Evolutionary conservation across 495 filamentous ascomycete genomes (phyloP), one percentile per base, ranked within the genome.

Genomic region (Lasiosphaeria miniovina): DNA sequence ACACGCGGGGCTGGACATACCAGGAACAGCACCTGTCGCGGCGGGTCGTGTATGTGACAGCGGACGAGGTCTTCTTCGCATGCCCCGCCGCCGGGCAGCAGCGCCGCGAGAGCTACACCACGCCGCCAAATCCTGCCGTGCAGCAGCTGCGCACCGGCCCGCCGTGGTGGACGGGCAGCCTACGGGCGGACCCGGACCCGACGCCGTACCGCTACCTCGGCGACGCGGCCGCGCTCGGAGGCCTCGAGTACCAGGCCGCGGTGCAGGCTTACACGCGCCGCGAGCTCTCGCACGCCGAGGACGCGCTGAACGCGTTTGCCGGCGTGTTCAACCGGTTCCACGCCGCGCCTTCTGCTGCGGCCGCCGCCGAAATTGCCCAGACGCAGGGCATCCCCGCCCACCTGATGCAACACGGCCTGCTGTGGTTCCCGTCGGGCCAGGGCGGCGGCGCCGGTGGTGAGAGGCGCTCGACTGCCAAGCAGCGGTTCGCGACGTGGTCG

Each of bases 1-100:
- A 60, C 48, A 56, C 36, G 36, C 57, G 64, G 14, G 64, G 57
- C 4, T 66, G 64, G 64, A 66, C 64, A 9, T 55, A 63, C n/a
- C 59, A 66, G 43, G 64, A 66, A 40, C 36, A 35, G 8, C 46
- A 55, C 11, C 56, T 64, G 24, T 60, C 64, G 38, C 55, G 56
- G 6, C 64, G 64, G 9, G 7, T 6, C 12, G 38, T 66, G n/a
- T 58, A 58, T 40, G 61, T 66, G 49, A 54, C 57, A 6, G 38
- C 57, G 11, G 54, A 63, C 8, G 36, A 43, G 3, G 43, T 66
- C 12, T 51, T 54, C 15, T 66, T 61, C 57, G 49, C 60, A 17
- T 66, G 64, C 35, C 40, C 51, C 43, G 53, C 46, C 41, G 54
- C 33, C 2, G 24, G 24, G 2, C 24, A 24, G 24, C 53, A 55